Base-by-base conservation (phyloP, 495 filamentous ascomycete genomes). In the Tuber melanosporum region DNA sequence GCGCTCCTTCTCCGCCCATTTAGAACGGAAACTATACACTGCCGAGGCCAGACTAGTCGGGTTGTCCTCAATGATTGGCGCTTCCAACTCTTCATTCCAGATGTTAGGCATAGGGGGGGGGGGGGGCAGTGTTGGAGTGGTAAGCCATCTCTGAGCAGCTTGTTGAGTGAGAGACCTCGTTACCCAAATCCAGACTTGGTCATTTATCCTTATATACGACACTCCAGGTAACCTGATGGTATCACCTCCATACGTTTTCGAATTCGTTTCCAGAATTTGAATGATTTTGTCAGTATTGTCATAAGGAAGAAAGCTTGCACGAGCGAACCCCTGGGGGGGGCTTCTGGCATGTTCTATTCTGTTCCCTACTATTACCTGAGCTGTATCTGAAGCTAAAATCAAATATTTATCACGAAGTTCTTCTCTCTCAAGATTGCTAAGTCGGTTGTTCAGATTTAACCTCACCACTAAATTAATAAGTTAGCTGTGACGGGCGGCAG, bases 181-280 rank as follows among this genome's bases (percentile, higher is more conserved):
- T 32, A 62, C 14, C 57, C 57, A 62, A 62, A 62, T 26, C 57
- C 57, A 62, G 57, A 62, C 4, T 32, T 62, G 57, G n/a, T 62
- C 57, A n/a, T 62, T 62, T 62, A 62, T 26, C 57, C 57, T 62
- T 62, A 62, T 62, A 26, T 62, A 62, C 2, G 57, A 62, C 57
- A 62, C n/a, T 32, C 8, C 22, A 14, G 57, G 57, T 62, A 62
- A 32, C 57, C 57, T 62, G 57, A 62, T 62, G 10, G 57, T 32
- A 62, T 62, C 57, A 32, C 57, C 57, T 32, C n/a, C 26, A 62
- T 32, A 62, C n/a, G 10, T 32, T 62, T 62, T 62, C n/a, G n/a
- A 62, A 62, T 62, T 62, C 14, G n/a, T 62, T 62, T 62, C 57
- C 57, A 62, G 12, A 20, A 62, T 62, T 62, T 62, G 8, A 62